Evolutionary conservation across 352 stramenopile genomes (phyloP).

Genomic region (Phytophthora foliorum): DNA sequence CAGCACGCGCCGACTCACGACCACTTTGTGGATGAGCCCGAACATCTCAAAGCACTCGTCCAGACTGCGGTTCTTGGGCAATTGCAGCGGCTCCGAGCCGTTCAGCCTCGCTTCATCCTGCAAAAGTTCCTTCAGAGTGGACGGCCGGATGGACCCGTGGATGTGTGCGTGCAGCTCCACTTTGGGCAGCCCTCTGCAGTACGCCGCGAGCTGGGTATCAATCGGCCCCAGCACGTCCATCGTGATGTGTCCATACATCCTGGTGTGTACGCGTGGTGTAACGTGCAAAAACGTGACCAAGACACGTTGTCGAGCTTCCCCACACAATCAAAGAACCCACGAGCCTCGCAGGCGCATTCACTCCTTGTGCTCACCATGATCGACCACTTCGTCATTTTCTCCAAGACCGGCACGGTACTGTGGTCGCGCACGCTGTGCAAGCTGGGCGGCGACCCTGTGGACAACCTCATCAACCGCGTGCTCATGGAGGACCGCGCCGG

Average conservation of each 20-base stretch:
- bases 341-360: neutral
- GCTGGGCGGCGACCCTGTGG: conserved; percentile 86
- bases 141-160: conserved; percentile 80
- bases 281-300: conserved; percentile 20
- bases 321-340: conserved; percentile 4
- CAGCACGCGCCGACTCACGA: conserved; percentile 73
- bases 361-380: conserved; percentile 68
- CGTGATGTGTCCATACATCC: conserved; percentile 3
- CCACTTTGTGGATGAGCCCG: conserved; percentile 83
- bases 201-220: conserved; percentile 41
- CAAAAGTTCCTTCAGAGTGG: conserved; percentile 77
- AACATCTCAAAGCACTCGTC: conserved; percentile 93
- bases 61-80: conserved; percentile 66
- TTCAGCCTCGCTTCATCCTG: conserved; percentile 47
- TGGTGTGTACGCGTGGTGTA: conserved; percentile 29
- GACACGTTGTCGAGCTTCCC: conserved; percentile 2
- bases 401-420: conserved; percentile 90
- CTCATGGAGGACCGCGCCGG: conserved; percentile 92
- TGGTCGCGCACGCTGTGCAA: conserved; percentile 92
- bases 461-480: conserved; percentile 90
- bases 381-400: conserved; percentile 94
- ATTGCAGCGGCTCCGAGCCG: conserved; percentile 34
- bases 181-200: conserved; percentile 76
- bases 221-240: conserved; percentile 24
- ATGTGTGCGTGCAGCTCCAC: conserved; percentile 92